Percentiles rank a stretch among this genome's conserved stretches.
phyloP scores from a whole-genome alignment of 441 rosid species.

The Populus trichocarpa region DNA sequence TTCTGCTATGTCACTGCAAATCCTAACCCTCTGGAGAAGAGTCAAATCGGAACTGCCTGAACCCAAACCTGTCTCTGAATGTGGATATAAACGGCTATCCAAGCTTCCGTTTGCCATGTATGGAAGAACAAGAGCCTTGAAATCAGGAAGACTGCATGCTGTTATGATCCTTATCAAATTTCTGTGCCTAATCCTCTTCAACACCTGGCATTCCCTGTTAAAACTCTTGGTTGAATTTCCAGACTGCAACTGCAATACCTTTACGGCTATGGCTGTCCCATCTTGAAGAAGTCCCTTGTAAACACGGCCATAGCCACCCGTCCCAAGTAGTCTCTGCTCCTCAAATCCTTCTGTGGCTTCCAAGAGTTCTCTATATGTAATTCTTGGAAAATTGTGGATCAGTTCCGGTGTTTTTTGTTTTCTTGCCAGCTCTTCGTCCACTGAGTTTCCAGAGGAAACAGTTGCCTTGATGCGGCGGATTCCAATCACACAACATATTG shows the following conservation, averaged over 20 bases:
- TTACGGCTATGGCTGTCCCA: conserved; percentile 26
- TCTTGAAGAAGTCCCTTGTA: conserved; percentile 26
- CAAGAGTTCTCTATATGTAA: conserved; percentile 34
- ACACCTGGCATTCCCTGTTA: conserved; percentile 27
- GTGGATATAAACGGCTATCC: conserved; percentile 20
- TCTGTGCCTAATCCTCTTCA: conserved; percentile 29
- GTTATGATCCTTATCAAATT: conserved; percentile 27
- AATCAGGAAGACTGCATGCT: conserved; percentile 26
- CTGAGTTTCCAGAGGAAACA: conserved; percentile 22
- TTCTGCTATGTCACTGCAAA: conserved; percentile 27
- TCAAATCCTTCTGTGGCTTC: conserved; percentile 25
- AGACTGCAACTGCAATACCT: conserved; percentile 24
- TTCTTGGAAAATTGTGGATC: conserved; percentile 36
- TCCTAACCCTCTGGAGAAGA: conserved; percentile 27
- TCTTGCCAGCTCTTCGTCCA: background rate
- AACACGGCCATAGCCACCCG: conserved; percentile 24
- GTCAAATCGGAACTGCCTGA: conserved; percentile 31
- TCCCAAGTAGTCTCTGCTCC: conserved; percentile 20
- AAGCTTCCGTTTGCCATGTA: conserved; percentile 29
- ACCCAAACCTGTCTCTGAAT: conserved; percentile 12
- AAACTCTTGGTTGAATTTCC: conserved; percentile 26
- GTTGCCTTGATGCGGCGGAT: conserved; percentile 22
- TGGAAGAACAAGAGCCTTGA: conserved; percentile 32
- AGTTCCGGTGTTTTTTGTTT: background rate
- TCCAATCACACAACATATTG: conserved; percentile 15